Conservation (phyloP, 179 eudicot species). For the Beta corolliflora region DNA sequence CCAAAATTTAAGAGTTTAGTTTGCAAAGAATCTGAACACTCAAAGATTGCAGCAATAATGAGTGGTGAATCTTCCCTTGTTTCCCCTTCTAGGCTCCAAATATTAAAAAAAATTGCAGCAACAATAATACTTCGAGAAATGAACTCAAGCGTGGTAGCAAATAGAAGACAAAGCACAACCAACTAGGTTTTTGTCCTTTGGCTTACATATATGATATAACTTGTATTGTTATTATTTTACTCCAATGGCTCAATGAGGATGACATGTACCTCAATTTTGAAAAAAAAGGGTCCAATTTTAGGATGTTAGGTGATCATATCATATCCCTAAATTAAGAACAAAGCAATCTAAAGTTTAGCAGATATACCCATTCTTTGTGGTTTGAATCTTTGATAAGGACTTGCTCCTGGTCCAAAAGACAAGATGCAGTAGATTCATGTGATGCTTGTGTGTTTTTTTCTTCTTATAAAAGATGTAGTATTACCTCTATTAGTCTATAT, state of each 20-base stretch:
- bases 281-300: not conserved
- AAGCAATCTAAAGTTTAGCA: not conserved
- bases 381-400: not conserved
- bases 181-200: constrained; percentile 18
- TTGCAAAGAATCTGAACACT: too few relatives aligned
- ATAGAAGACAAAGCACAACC: constrained; percentile 22
- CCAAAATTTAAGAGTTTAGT: too few relatives aligned
- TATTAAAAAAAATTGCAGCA: too few relatives aligned
- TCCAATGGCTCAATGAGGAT: not conserved
- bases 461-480: too few relatives aligned
- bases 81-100: too few relatives aligned
- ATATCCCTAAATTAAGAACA: not conserved
- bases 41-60: too few relatives aligned
- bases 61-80: too few relatives aligned
- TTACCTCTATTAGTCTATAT: too few relatives aligned
- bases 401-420: not conserved
- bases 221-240: not conserved
- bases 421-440: not conserved
- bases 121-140: not conserved
- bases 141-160: not conserved
- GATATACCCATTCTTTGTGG: not conserved
- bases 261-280: constrained; percentile 1
- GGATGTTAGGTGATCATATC: not conserved
- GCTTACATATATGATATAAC: not conserved
- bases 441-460: not conserved